Evolutionary conservation across 2,329 filamentous ascomycete species (phyloP).

Genomic region (Diaporthe sp.): DNA sequence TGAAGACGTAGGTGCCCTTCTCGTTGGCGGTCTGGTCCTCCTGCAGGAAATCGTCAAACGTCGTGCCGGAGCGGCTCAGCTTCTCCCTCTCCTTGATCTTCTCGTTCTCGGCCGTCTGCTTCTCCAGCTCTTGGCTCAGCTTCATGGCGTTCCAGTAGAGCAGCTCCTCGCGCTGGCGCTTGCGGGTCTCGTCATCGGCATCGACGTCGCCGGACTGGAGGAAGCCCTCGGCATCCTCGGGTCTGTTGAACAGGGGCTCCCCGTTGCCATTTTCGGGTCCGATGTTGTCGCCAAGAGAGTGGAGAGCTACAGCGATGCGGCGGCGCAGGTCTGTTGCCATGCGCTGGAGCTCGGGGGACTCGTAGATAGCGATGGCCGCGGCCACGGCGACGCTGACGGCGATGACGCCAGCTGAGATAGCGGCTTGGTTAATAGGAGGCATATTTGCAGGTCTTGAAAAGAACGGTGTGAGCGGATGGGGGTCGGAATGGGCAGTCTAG

Average conservation of each 20-base stretch:
- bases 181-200: constrained; percentile 73
- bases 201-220: constrained; percentile 68
- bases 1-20: constrained; percentile 70
- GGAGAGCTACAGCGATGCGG: constrained; percentile 71
- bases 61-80: constrained; percentile 50
- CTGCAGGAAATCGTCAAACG: constrained; percentile 72
- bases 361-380: constrained; percentile 73
- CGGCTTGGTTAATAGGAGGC: constrained; percentile 69
- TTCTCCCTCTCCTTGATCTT: constrained; percentile 38
- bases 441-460: constrained; percentile 52
- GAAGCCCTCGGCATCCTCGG: constrained; percentile 77
- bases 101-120: constrained; percentile 46
- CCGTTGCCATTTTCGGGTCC: constrained; percentile 55
- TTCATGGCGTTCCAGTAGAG: constrained; percentile 71
- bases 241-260: constrained; percentile 73
- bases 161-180: constrained; percentile 74
- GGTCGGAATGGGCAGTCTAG: constrained; percentile 21
- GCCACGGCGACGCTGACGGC: constrained; percentile 71
- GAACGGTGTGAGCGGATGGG: constrained; percentile 21
- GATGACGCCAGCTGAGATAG: constrained; percentile 70
- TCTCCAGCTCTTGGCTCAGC: constrained; percentile 46
- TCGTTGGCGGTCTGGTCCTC: constrained; percentile 63
- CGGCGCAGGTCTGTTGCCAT: constrained; percentile 73
- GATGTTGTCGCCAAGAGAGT: constrained; percentile 71
- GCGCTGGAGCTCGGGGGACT: constrained; percentile 74